These are phyloP conservation scores for Leishmania guyanensis DNA, from an alignment of 208 protist genomes.

Conservation along the genomic window DNA sequence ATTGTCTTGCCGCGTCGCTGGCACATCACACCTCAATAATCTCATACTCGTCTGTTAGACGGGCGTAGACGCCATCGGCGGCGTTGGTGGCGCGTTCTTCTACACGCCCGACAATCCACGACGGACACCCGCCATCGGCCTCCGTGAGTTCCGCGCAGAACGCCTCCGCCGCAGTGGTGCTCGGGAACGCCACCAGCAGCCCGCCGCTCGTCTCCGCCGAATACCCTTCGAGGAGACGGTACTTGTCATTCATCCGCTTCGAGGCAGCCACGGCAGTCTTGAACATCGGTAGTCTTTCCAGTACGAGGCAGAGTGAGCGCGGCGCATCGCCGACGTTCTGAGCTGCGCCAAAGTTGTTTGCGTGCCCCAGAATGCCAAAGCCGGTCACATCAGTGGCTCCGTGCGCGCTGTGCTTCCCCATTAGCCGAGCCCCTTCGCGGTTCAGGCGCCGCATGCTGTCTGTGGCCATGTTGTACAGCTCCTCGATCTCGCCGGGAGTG, in stretches of 20 bases:
- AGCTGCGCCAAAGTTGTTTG: slow-evolving; percentile 89
- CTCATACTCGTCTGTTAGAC: slow-evolving; percentile 51
- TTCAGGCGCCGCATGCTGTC: slow-evolving; percentile 94
- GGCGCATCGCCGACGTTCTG: slow-evolving; percentile 47
- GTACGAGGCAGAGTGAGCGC: slow-evolving; percentile 64
- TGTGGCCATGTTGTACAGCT: slow-evolving; percentile 75
- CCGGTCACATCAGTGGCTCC: slow-evolving; percentile 97
- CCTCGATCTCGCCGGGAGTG: slow-evolving; percentile 63
- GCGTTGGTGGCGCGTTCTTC: slow-evolving; percentile 17
- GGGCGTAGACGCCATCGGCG: slow-evolving; percentile 40
- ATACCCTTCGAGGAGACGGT: slow-evolving; percentile 88
- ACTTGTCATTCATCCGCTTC: slow-evolving; percentile 80
- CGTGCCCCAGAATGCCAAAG: slow-evolving; percentile 97
- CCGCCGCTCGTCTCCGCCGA: slow-evolving; percentile 96
- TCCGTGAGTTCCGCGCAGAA: slow-evolving; percentile 76
- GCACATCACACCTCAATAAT: slow-evolving; percentile 62
- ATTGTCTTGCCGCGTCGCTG: neutral
- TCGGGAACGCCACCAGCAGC: slow-evolving; percentile 87
- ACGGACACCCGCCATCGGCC: slow-evolving; percentile 63
- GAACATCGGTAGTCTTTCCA: slow-evolving; percentile 91
- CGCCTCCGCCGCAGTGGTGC: slow-evolving; percentile 47
- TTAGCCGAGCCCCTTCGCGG: slow-evolving; percentile 79
- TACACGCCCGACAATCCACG: slow-evolving; percentile 91
- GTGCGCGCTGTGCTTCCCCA: slow-evolving; percentile 88
- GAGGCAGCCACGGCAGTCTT: slow-evolving; percentile 79